A percentile compares a stretch with the other conserved stretches of the same genome.
These are phyloP conservation scores for Xylariaceae sp. DNA, from an alignment of 2,329 filamentous ascomycete genomes.

Conservation along the genomic window DNA sequence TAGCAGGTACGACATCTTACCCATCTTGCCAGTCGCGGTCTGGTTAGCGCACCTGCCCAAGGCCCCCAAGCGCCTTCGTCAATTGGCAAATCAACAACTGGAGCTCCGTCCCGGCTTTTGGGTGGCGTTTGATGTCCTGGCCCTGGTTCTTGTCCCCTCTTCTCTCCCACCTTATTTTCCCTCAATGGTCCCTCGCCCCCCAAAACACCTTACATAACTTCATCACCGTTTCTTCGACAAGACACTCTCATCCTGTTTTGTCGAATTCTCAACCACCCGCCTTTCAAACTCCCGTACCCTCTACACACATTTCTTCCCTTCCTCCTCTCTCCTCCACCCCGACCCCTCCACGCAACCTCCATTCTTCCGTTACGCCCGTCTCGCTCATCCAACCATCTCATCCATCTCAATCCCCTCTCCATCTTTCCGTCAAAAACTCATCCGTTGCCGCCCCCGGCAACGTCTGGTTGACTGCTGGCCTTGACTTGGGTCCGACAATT, in stretches of 20 bases:
- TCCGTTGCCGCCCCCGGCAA: constrained; percentile 5
- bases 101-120: constrained; percentile 15
- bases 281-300: constrained; percentile 9
- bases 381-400: constrained; percentile 7
- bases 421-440: constrained; percentile 7
- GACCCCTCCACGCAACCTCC: constrained; percentile 8
- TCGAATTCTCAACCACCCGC: constrained; percentile 15
- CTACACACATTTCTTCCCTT: constrained; percentile 1
- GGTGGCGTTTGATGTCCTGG: constrained; percentile 11
- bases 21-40: neutral
- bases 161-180: constrained; percentile 18
- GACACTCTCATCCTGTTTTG: constrained; percentile 12
- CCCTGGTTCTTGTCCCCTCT: constrained; percentile 9
- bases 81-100: constrained; percentile 21
- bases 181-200: constrained; percentile 10
- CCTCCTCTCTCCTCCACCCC: constrained; percentile 4
- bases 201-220: constrained; percentile 17
- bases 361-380: constrained; percentile 8
- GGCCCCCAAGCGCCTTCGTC: constrained; percentile 15
- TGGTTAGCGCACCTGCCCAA: neutral
- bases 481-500: constrained; percentile 4
- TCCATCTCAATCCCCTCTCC: constrained; percentile 12
- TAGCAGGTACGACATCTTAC: constrained; percentile 8
- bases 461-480: constrained; percentile 5
- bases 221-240: constrained; percentile 19